Evolutionary conservation across 495 filamentous ascomycete genomes (phyloP).

Genomic region (Chaetomium tenue): DNA sequence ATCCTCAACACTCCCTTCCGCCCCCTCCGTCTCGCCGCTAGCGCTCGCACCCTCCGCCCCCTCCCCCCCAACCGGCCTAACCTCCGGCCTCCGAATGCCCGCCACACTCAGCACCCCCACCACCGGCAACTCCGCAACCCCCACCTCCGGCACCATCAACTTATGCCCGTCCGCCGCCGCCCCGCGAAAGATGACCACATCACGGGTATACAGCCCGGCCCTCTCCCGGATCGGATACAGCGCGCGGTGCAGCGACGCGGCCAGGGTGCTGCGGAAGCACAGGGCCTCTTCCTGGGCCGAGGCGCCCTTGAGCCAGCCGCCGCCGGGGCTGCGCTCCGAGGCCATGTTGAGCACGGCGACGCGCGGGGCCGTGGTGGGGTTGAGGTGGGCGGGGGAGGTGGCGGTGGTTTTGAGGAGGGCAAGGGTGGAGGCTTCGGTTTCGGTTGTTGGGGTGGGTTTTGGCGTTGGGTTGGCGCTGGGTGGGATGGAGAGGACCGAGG

Average conservation of each 20-base stretch:
- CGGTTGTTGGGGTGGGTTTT: not conserved
- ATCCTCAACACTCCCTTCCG: not conserved
- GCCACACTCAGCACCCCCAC: conserved; percentile 59
- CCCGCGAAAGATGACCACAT: conserved; percentile 55
- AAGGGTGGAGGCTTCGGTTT: conserved; percentile 1
- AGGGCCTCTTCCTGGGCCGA: conserved; percentile 64
- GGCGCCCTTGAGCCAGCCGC: conserved; percentile 56
- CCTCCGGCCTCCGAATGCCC: conserved; percentile 44
- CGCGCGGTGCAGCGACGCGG: conserved; percentile 44
- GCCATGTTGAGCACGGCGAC: conserved; percentile 64
- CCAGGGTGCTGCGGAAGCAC: conserved; percentile 63
- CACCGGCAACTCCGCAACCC: conserved; percentile 42
- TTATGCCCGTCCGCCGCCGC: conserved; percentile 42
- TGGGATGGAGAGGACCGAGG: conserved; percentile 13
- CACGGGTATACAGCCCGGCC: conserved; percentile 56
- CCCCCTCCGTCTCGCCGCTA: not conserved
- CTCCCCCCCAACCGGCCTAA: conserved; percentile 20
- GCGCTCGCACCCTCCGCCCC: not conserved
- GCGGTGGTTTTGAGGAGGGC: conserved; percentile 7
- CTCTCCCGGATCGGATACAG: conserved; percentile 52
- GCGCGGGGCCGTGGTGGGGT: conserved; percentile 27
- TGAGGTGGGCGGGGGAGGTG: conserved; percentile 17
- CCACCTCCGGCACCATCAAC: conserved; percentile 34
- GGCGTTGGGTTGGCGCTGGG: not conserved
- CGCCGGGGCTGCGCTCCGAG: conserved; percentile 50